Percentiles rank a stretch among this genome's conserved stretches.
These are phyloP conservation scores for Byssoonygena ceratinophila DNA, from an alignment of 2,329 filamentous ascomycete species.

Conservation along the genomic window DNA sequence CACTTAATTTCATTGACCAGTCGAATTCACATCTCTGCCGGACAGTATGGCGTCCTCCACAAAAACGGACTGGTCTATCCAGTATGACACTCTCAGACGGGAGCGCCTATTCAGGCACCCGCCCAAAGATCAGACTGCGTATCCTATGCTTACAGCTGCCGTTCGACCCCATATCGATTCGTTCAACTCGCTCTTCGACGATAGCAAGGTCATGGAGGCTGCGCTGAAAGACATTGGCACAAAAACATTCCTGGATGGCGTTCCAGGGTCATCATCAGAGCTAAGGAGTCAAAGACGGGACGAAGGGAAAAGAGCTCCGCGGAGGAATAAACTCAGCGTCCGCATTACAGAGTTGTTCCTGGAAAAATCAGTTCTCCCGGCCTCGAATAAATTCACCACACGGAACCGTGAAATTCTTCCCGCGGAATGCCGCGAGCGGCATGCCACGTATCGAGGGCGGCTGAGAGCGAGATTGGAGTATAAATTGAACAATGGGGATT, in stretches of 20 bases:
- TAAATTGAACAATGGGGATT: constrained; percentile 74
- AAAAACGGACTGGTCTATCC: constrained; percentile 65
- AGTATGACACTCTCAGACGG: constrained; percentile 75
- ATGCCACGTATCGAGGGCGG: constrained; percentile 81
- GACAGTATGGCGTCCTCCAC: constrained; percentile 48
- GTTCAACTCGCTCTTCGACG: constrained; percentile 80
- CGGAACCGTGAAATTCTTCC: constrained; percentile 78
- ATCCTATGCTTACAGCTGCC: constrained; percentile 74
- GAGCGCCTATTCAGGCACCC: constrained; percentile 84
- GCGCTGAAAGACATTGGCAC: constrained; percentile 80
- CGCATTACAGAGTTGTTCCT: constrained; percentile 72
- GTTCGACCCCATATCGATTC: constrained; percentile 88
- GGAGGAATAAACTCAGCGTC: constrained; percentile 64
- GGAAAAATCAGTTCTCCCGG: constrained; percentile 68
- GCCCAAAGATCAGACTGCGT: constrained; percentile 75
- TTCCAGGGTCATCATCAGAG: constrained; percentile 38
- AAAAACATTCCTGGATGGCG: constrained; percentile 76
- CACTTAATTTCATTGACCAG: background rate
- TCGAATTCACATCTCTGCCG: background rate
- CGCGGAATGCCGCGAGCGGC: constrained; percentile 86
- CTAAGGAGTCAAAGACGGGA: constrained; percentile 38
- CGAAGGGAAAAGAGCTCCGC: constrained; percentile 41
- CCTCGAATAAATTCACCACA: constrained; percentile 69
- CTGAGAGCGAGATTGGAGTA: constrained; percentile 76
- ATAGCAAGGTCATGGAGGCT: constrained; percentile 61